A percentile compares a stretch with the other conserved stretches of the same genome.
phyloP scores from a whole-genome alignment of 306 rosid species.

The Castanea sativa region DNA sequence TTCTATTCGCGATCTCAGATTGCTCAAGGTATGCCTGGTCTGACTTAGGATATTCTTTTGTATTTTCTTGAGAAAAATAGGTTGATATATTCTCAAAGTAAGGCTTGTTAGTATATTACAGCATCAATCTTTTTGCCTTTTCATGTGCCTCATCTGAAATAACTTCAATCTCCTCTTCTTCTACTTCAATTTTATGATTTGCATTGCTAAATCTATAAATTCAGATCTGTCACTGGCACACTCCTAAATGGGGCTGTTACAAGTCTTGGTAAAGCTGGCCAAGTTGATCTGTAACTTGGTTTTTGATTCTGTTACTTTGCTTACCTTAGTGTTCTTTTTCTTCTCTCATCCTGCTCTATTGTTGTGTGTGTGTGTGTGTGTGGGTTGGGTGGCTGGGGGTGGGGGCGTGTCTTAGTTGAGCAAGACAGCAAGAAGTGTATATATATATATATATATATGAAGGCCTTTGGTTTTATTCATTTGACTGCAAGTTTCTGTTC shows the following conservation, averaged over 20 bases:
- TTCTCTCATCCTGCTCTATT: background rate
- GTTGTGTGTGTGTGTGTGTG: background rate
- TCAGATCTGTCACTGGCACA: background rate
- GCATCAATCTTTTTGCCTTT: constrained; percentile 10
- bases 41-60: background rate
- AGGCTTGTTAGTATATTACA: background rate
- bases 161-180: background rate
- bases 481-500: background rate
- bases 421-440: background rate
- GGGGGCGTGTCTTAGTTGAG: background rate
- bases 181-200: background rate
- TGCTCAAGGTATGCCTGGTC: constrained; percentile 55
- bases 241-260: background rate
- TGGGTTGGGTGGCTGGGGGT: too few species aligned
- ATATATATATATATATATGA: background rate
- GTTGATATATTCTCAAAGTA: background rate
- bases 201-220: background rate
- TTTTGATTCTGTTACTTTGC: background rate
- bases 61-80: background rate
- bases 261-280: constrained; percentile 2
- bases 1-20: constrained; percentile 91
- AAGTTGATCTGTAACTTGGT: background rate
- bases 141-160: background rate
- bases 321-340: background rate
- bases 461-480: background rate